Percentiles rank a stretch among this genome's conserved stretches.
Evolutionary conservation across 192 early-diverging fungal genomes (phyloP).

Genomic region (Martensiomyces pterosporus): DNA sequence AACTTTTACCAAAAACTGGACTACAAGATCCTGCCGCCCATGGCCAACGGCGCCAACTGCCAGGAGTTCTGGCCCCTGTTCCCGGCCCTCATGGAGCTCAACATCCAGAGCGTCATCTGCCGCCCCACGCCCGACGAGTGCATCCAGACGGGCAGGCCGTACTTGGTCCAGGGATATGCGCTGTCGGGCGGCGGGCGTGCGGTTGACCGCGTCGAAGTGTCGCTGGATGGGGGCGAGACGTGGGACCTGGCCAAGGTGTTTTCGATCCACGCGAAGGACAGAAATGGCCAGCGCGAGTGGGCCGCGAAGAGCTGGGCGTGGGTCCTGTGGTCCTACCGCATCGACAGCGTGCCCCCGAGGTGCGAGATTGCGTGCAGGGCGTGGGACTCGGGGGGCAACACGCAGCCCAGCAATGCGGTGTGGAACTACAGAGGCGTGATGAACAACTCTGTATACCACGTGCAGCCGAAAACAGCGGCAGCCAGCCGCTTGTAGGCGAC

Average conservation of each 20-base stretch:
- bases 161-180: constrained; percentile 70
- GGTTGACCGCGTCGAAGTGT: constrained; percentile 74
- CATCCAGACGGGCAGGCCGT: constrained; percentile 23
- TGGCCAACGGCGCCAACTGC: constrained; percentile 50
- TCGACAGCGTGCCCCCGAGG: constrained; percentile 38
- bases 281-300: constrained; percentile 26
- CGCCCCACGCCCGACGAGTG: constrained; percentile 57
- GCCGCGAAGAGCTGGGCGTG: constrained; percentile 67
- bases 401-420: constrained; percentile 72
- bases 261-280: constrained; percentile 22
- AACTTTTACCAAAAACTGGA: constrained; percentile 76
- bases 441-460: constrained; percentile 63
- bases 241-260: constrained; percentile 68
- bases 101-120: constrained; percentile 74
- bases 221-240: constrained; percentile 74
- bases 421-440: constrained; percentile 81
- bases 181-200: constrained; percentile 71
- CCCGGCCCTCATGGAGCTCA: constrained; percentile 65
- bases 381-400: constrained; percentile 81
- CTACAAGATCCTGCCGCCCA: constrained; percentile 81
- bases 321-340: constrained; percentile 72
- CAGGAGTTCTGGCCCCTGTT: constrained; percentile 46
- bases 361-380: constrained; percentile 70
- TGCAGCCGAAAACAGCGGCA: constrained; percentile 7
- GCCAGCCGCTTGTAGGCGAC: background rate